Conservation (phyloP, 1,284 basidiomycete genomes). For the Boletus nobilissimus region DNA sequence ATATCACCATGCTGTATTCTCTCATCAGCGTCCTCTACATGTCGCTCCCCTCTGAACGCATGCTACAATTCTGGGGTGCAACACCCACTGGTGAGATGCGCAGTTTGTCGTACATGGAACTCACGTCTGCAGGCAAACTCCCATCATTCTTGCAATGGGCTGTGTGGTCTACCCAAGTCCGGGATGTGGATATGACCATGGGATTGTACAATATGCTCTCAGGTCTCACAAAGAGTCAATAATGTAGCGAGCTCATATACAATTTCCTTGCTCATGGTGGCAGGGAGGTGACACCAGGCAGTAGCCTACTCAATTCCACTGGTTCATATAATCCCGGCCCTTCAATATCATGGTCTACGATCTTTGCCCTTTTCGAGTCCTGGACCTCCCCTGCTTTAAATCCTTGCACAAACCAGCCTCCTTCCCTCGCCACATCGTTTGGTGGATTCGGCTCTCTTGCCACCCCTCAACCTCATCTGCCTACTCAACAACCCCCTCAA, state of each 20-base stretch:
- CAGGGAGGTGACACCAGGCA: conserved; percentile 69
- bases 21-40: conserved; percentile 86
- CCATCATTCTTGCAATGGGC: conserved; percentile 89
- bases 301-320: too few relatives aligned
- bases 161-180: conserved; percentile 81
- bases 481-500: too few relatives aligned
- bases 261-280: conserved; percentile 82
- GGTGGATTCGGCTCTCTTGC: too few relatives aligned
- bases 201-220: conserved; percentile 90
- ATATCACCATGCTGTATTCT: conserved; percentile 85
- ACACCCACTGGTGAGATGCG: conserved; percentile 55
- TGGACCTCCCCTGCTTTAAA: too few relatives aligned
- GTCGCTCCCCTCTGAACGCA: conserved; percentile 77
- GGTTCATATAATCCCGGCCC: too few relatives aligned
- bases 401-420: too few relatives aligned
- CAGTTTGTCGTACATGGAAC: conserved; percentile 63
- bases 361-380: too few relatives aligned
- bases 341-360: too few relatives aligned
- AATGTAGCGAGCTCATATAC: conserved; percentile 85
- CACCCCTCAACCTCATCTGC: too few relatives aligned
- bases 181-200: conserved; percentile 77
- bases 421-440: too few relatives aligned
- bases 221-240: conserved; percentile 85
- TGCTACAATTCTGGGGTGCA: conserved; percentile 88
- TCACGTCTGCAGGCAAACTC: too few relatives aligned